These are phyloP conservation scores for Ogataea siamensis DNA, from an alignment of 805 yeast genomes.

Conservation along the genomic window DNA sequence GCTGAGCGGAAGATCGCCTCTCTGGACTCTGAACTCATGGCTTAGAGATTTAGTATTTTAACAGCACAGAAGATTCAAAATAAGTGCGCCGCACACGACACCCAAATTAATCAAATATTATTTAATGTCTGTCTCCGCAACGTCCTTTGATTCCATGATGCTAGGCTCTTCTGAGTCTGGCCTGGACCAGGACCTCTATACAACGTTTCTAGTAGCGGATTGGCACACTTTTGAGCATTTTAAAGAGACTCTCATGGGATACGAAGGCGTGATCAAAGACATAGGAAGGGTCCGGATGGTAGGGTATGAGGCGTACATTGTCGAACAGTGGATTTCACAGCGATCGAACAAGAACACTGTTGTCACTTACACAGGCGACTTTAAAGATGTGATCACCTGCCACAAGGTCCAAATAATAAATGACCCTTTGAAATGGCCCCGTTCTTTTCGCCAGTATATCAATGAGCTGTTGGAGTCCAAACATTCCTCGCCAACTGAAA, in stretches of 20 bases:
- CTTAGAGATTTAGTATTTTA: constrained; percentile 7
- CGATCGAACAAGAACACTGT: constrained; percentile 66
- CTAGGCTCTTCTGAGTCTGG: not conserved
- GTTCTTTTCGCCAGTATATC: constrained; percentile 55
- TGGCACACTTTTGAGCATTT: constrained; percentile 50
- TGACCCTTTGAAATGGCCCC: constrained; percentile 46
- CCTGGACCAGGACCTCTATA: constrained; percentile 7
- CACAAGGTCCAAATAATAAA: constrained; percentile 54
- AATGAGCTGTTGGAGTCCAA: constrained; percentile 58
- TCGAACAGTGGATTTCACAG: constrained; percentile 91
- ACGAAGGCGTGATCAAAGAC: constrained; percentile 37
- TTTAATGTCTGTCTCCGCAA: constrained; percentile 7
- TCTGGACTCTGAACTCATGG: constrained; percentile 19
- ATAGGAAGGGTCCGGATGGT: constrained; percentile 46
- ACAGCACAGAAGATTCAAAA: constrained; percentile 12
- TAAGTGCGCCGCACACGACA: constrained; percentile 13
- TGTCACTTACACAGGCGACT: constrained; percentile 83
- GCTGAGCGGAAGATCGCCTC: constrained; percentile 57
- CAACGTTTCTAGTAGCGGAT: constrained; percentile 46
- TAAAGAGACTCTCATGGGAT: constrained; percentile 36
- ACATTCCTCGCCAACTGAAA: constrained; percentile 66
- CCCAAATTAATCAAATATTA: not conserved
- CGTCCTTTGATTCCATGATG: not conserved
- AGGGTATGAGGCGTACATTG: constrained; percentile 88
- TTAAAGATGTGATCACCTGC: constrained; percentile 59